Base-by-base conservation (phyloP, 495 filamentous ascomycete genomes). In the Neurospora cerealis region DNA sequence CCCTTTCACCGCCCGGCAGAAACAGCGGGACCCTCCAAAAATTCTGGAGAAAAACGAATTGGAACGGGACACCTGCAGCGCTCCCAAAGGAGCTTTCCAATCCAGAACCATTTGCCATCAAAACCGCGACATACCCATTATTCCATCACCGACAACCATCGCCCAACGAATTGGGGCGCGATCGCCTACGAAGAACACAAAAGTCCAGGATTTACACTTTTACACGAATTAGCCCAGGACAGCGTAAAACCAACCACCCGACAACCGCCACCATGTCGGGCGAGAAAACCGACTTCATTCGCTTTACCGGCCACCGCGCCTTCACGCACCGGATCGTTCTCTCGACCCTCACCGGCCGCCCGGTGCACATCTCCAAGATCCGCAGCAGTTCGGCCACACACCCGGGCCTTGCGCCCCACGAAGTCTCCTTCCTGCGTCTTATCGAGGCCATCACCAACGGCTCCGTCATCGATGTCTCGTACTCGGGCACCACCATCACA, bases 401-500 rank as follows among this genome's bases (percentile, higher is more conserved):
- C 76, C 93, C 96, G 7, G 96, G 96, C 77, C 92, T 99, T 66
- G 89, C 92, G 70, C 90, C 93, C 69, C 92, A 96, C 85, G 96
- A 99, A 84, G 90, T 98, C 78, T 97, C 95, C 41, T 93, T 99
- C 83, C 88, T 99, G 21, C 96, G 96, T 70, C 91, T 99, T 9
- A 90, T 99, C 76, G 96, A 98, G 80, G 86, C 92, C 71, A 86
- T 99, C 77, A 98, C 96, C 79, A 99, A 99, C 88, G 96, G 96
- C 84, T 92, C 93, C 39, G 87, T 89, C 74, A 93, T 98, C 84
- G 93, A 97, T 79, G 96, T 99, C 76, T 96, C 93, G 19, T 93
- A 96, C 82, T 97, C 93, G 11, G 96, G 96, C 75, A 98, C 96
- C 0, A 93, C 93, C 17, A 86, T 98, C 62, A 90, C 94, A 41